Evolutionary conservation across 1,139 yeast species (phyloP), one percentile per base, ranked within the genome.

Genomic region (Yamadazyma epiphylla): DNA sequence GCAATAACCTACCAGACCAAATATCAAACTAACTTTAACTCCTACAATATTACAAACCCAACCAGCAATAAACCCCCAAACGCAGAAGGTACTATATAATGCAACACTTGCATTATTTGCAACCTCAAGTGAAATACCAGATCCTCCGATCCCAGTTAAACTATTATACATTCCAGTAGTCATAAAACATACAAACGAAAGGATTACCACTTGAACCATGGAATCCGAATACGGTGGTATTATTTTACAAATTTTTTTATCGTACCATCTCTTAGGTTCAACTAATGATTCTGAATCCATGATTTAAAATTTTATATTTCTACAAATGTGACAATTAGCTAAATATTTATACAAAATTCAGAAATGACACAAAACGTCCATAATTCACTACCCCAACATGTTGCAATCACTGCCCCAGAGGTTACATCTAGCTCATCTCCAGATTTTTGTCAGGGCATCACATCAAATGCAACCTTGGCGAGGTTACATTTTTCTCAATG

Each of bases 121-220:
- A 21, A 70, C 64, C 11, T 49, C 44, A 27, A 56, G 56, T 36
- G 61, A 57, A 39, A 64, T 59, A 19, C 76, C 70, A 27, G 65
- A 25, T 15, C 43, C 70, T 34, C 80, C 81, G 31, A 76, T 58
- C 43, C 80, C 80, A 22, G 70, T 43, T 31, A 75, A 57, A 29
- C 80, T 78, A 42, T 74, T 74, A 52, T 57, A 75, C 75, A 75
- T 72, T 36, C 81, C 81, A 0, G 78, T 77, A 15, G 76, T 66
- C 61, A 73, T 56, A 48, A 74, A 74, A 22, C 72, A 53, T 13
- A 70, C 74, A 43, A 74, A 70, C 8, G 77, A 59, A 41, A 70
- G 55, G 58, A 72, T 53, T 19, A 70, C 57, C 17, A 71, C 55
- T 45, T 72, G 77, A 19, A 30, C 27, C 58, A 65, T 62, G 28